Base-by-base conservation (phyloP, 2,329 filamentous ascomycete genomes). In the Aotearoamyces nothofagi region DNA sequence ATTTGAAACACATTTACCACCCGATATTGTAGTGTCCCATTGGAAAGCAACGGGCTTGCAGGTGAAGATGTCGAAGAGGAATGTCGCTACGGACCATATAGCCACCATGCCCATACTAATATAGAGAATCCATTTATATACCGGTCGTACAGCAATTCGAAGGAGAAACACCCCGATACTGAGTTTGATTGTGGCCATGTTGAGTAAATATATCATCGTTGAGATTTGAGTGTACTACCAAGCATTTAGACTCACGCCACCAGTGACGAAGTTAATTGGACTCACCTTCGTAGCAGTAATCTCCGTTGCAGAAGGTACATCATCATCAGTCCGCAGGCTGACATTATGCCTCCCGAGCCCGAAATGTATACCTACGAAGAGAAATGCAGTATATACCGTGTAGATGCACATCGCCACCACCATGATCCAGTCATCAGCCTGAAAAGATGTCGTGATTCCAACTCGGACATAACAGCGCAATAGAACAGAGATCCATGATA, bases 31-130 rank as follows among this genome's bases (percentile, higher is more conserved):
- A 11, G 22, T 15, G 22, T 68, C 62, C 66, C 65, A 69, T 38
- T 69, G 63, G 11, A 60, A 60, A 23, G 52, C 38, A 10, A 41
- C 19, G 5, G 40, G 39, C 4, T 24, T 29, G 24, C 40, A 43
- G 20, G 40, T 36, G 19, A 43, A 42, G 11, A 43, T 16, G 11
- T 36, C 27, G 22, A 36, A 40, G 25, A 40, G 24, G 17, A 66
- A 66, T 20, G 63, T 53, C n/a, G 55, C 59, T 12, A 56, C 37
- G 22, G 60, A 65, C 61, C 61, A 68, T 27, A 66, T 43, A 11
- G 49, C 43, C 27, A 69, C 51, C 17, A 67, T 40, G 23, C 50
- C 40, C 28, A 69, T 50, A 35, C 57, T 63, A 31, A 45, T 41
- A 34, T 54, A 52, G 7, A 69, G 52, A 16, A 57, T 60, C 47